These are phyloP conservation scores for Exophiala alcalophila DNA, from an alignment of 2,329 filamentous ascomycete genomes.

Conservation along the genomic window DNA sequence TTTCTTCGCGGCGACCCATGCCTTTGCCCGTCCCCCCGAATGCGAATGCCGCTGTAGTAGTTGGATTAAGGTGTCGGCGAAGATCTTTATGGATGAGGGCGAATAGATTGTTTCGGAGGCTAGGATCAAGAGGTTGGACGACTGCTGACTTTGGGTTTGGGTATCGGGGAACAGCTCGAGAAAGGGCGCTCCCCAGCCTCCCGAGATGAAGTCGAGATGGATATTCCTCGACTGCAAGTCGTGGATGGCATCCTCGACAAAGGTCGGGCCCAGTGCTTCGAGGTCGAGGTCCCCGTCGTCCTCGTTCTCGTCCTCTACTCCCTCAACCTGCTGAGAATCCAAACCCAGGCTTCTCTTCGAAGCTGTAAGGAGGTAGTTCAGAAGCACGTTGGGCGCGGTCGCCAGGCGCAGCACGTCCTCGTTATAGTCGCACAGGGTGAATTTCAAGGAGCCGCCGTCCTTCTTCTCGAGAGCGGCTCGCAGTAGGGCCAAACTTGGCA, in stretches of 20 bases:
- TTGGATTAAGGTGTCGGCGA: conserved; percentile 53
- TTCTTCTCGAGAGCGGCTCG: conserved; percentile 45
- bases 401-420: conserved; percentile 57
- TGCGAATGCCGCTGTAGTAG: conserved; percentile 43
- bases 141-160: not conserved
- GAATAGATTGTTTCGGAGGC: conserved; percentile 66
- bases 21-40: conserved; percentile 37
- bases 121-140: conserved; percentile 44
- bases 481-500: conserved; percentile 57
- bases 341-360: not conserved
- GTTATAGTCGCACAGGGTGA: conserved; percentile 63
- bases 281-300: conserved; percentile 40
- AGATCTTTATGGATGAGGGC: conserved; percentile 52
- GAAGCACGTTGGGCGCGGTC: conserved; percentile 59
- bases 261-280: conserved; percentile 44
- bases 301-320: conserved; percentile 30
- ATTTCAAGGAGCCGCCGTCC: conserved; percentile 39
- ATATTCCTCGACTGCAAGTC: conserved; percentile 45
- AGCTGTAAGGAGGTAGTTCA: conserved; percentile 47
- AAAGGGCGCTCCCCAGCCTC: conserved; percentile 54
- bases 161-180: conserved; percentile 39
- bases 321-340: conserved; percentile 7
- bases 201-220: conserved; percentile 56
- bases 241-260: conserved; percentile 44
- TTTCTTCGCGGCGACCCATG: conserved; percentile 61